Evolutionary conservation across 371 early-diverging fungal species (phyloP), one percentile per base, ranked within the genome.

Genomic region (Saksenaea vasiformis): DNA sequence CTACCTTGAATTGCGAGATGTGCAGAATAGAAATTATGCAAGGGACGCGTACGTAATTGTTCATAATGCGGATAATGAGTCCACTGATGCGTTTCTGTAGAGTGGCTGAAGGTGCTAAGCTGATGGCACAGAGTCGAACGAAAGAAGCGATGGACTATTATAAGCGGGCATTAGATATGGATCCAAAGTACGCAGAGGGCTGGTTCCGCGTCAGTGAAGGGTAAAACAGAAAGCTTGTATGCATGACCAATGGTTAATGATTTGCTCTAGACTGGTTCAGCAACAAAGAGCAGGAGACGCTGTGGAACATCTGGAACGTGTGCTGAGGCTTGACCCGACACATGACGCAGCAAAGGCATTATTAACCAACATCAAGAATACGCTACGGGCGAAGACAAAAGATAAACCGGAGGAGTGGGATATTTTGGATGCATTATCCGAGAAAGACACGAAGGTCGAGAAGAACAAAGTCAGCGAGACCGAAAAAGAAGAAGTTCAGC

Each of bases 81-180:
- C 19, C 3, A 3, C 4, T 28, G 26, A 27, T 15, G 57, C 24
- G 34, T 24, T 28, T 28, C 14, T 2, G n/a, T 58, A 81, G 82
- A n/a, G 79, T 81, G 3, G 61, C 71, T 17, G 79, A 78, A 67
- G 82, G 82, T 27, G 61, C 73, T n/a, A 77, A 73, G 28, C 55
- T 54, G 3, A 55, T 67, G 17, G 70, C 72, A 47, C 62, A 71
- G 26, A 69, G 71, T 27, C 62, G 62, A 36, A 24, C 71, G 0
- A 67, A 69, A 22, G 75, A 76, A 22, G 82, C 82, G 1, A 60
- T 75, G 72, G 76, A 78, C 8, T 72, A 61, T 61, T 81, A 78
- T 54, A 76, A 78, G 47, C 66, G 82, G n/a, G 79, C 79, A 36
- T 57, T 78, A 34, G 79, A 81, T 39, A 81, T 81, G 82, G 82